Evolutionary conservation across 345 rosid species (phyloP), one percentile per base, ranked within the genome.

Genomic region (Citrus hindsii): DNA sequence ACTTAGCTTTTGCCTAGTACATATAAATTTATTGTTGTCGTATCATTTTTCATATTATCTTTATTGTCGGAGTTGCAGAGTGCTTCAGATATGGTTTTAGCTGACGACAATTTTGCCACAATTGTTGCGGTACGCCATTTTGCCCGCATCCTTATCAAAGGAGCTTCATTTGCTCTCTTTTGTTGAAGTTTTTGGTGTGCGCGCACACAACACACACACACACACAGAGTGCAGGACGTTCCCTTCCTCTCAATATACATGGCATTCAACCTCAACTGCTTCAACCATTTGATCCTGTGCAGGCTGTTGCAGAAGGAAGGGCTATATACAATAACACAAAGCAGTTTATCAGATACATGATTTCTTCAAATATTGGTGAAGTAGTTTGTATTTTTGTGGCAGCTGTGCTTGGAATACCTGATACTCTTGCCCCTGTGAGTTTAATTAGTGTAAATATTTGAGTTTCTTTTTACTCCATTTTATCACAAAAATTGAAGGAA

Each of bases 281-380:
- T 79, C 67, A 76, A 48, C 79, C 51, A 67, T 81, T 60, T 72
- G 25, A 74, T 81, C 83, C 63, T 65, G 61, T 73, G 79, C 92
- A 96, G 99, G 99, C 99, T 79, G 92, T 96, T 85, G 99, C 99
- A 65, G 99, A 96, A 86, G 99, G 99, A 84, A 90, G 99, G 85
- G 99, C 99, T 70, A 96, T 96, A 79, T 96, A 96, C 86, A 94
- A 96, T 82, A 96, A 94, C 84, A 96, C 99, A 6, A 96, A 96
- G 91, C 99, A 96, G 76, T 96, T 96, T 80, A 96, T 94, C 85
- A 89, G 99, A 94, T 94, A 96, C 90, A 96, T 96, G 98, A 96
- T 96, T 82, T 96, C 99, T 59, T 96, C 99, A 77, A 96, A 96
- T 88, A 96, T 96, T 78, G 99, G 99, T 71, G 99, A 96, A 92